Evolutionary conservation across 2,329 filamentous ascomycete genomes (phyloP).

Genomic region (Paradendryphiella salina): DNA sequence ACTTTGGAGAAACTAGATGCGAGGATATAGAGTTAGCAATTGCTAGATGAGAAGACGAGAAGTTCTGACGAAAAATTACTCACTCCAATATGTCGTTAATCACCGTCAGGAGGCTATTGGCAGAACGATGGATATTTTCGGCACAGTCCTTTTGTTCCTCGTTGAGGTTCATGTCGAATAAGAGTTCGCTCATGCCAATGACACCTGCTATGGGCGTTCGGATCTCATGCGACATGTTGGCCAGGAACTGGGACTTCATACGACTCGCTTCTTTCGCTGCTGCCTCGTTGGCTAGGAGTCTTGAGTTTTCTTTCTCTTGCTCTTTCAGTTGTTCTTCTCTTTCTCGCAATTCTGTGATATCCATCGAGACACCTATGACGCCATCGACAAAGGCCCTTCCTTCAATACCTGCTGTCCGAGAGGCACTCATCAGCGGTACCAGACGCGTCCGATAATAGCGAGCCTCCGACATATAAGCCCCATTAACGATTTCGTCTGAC

Average conservation of each 20-base stretch:
- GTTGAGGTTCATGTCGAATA: constrained; percentile 68
- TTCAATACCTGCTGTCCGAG: constrained; percentile 56
- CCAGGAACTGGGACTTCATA: constrained; percentile 78
- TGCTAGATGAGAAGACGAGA: background rate
- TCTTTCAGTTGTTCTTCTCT: constrained; percentile 65
- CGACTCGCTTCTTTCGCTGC: constrained; percentile 79
- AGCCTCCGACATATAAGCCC: constrained; percentile 61
- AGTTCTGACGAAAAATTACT: background rate
- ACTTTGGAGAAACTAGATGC: constrained; percentile 71
- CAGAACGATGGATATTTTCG: constrained; percentile 77
- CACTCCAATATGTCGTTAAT: constrained; percentile 85
- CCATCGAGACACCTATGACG: constrained; percentile 78
- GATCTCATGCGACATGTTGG: constrained; percentile 83
- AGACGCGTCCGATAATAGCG: constrained; percentile 74
- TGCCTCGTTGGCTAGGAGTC: constrained; percentile 72
- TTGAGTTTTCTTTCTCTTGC: constrained; percentile 69
- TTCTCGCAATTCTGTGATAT: constrained; percentile 72
- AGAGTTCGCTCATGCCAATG: constrained; percentile 76
- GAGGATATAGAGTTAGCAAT: background rate
- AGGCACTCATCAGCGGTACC: constrained; percentile 65
- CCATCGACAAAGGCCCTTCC: constrained; percentile 64
- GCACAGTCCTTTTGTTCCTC: constrained; percentile 74
- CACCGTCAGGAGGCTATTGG: constrained; percentile 79
- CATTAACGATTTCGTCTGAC: constrained; percentile 62
- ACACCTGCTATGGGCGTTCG: constrained; percentile 78